phyloP scores from a whole-genome alignment of 345 rosid genomes.

The Microcos paniculata region DNA sequence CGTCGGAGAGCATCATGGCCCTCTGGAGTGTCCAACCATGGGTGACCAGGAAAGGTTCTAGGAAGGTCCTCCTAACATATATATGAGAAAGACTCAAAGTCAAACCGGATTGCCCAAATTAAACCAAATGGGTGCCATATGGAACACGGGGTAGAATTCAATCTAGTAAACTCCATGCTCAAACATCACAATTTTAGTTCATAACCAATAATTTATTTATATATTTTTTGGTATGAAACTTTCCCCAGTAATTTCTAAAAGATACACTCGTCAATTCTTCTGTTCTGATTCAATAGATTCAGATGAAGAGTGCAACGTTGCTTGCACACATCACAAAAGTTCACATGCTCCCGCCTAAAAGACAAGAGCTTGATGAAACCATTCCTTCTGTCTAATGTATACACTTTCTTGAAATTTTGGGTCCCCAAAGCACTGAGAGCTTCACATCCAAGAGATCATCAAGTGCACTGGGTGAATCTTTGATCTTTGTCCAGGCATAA shows the following conservation, averaged over 20 bases:
- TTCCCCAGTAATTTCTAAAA: not conserved
- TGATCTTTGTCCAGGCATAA: not conserved
- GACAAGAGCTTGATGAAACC: not conserved
- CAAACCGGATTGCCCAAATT: not conserved
- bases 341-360: not conserved
- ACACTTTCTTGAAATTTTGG: not conserved
- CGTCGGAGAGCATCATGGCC: constrained; percentile 94
- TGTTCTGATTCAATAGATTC: not conserved
- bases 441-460: not conserved
- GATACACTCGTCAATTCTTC: not conserved
- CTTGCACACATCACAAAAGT: not conserved
- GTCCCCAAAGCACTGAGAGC: not conserved
- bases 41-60: constrained; percentile 97
- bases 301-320: not conserved
- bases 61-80: constrained; percentile 81
- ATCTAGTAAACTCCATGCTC: not conserved
- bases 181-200: not conserved
- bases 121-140: not conserved
- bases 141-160: not conserved
- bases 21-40: constrained; percentile 98
- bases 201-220: not conserved
- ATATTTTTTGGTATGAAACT: too few species aligned
- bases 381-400: not conserved
- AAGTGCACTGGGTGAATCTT: not conserved
- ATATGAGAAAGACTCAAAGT: constrained; percentile 15